Percentiles rank a stretch among this genome's conserved stretches.
These are phyloP conservation scores for Mycena olivaceomarginata DNA, from an alignment of 768 basidiomycete species.

Conservation along the genomic window DNA sequence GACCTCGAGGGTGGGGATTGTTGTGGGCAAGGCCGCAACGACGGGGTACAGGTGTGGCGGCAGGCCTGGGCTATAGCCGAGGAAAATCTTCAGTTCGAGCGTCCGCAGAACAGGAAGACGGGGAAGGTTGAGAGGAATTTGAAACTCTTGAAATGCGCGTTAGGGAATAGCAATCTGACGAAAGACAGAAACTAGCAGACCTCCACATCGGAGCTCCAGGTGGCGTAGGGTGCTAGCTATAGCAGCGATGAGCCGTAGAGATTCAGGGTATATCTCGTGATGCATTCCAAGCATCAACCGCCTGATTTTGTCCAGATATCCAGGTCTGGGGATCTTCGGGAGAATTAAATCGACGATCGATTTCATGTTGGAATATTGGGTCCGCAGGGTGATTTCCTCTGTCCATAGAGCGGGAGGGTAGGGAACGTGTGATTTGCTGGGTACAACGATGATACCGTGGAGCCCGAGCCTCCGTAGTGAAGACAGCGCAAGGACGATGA, in stretches of 20 bases:
- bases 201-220: conserved; percentile 13
- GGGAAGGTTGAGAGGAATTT: neutral
- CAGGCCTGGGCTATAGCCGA: neutral
- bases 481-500: conserved; percentile 5
- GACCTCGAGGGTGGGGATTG: too few relatives aligned
- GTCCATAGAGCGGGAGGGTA: neutral
- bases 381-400: neutral
- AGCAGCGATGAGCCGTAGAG: neutral
- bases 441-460: neutral
- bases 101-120: neutral
- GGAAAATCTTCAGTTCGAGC: neutral
- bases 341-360: neutral
- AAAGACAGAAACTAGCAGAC: neutral
- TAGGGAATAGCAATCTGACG: neutral
- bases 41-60: neutral
- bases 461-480: neutral
- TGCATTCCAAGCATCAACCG: neutral
- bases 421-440: neutral
- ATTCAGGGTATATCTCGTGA: neutral
- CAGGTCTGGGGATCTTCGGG: neutral
- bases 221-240: neutral
- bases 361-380: neutral
- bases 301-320: neutral
- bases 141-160: neutral
- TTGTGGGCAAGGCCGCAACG: too few relatives aligned